Base-by-base conservation (phyloP, 257 asterid species). In the Perilla frutescens region DNA sequence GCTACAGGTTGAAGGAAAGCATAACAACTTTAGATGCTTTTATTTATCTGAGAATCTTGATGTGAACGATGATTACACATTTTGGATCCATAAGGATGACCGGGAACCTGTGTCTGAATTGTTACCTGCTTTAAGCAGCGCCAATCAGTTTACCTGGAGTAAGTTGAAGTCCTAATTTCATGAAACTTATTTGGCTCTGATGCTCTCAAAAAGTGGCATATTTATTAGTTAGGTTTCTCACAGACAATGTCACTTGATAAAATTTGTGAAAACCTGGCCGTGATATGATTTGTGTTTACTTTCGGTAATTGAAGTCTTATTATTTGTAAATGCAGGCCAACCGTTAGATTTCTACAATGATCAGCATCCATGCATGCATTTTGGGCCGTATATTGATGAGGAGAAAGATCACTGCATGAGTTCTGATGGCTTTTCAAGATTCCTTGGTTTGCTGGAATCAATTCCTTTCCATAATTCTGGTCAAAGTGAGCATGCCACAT, bases 41-140 rank as follows among this genome's bases (percentile, higher is more conserved):
- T 95, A 95, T 84, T 81, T 95, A 68, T 86, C 96, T 57, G 98
- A 95, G 81, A 90, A 87, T 88, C 96, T 95, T 50, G 84, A 92
- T 76, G 97, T 90, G 76, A 84, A 88, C 77, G 96, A 91, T 83
- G 96, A 90, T 54, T 86, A 88, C 85, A 85, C 97, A 68, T 88
- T 86, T 76, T 86, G 97, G 99, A 75, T 87, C 68, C 93, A 87
- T 74, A 86, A 85, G 72, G 91, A 90, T 77, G 85, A 81, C 45
- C 81, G 79, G 63, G 90, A 81, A 65, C 66, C 83, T 62, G 78
- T 55, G 20, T 68, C 80, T 64, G 90, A 81, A 62, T 76, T 61
- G 31, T 80, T 78, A 70, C 86, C 85, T 62, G 96, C 96, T 62
- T 82, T 91, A 77, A 87, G 89, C 78, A 87, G 81, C 48, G 74